These are phyloP conservation scores for Didymella glomerata DNA, from an alignment of 2,329 filamentous ascomycete genomes.

Conservation along the genomic window DNA sequence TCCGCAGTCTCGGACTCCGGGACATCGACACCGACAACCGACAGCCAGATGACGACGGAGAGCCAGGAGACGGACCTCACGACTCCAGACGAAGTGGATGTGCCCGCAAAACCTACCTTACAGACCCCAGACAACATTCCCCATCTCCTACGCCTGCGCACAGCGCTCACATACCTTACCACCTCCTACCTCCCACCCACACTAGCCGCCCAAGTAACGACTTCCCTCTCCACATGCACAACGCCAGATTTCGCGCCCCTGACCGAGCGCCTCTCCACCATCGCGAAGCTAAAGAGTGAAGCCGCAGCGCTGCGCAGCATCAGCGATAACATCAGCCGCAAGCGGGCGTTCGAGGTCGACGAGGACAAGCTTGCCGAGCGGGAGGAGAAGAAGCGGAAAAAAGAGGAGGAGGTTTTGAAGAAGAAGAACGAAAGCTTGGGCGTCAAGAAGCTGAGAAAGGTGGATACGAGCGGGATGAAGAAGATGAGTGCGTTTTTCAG, in stretches of 20 bases:
- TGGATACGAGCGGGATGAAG: conserved; percentile 91
- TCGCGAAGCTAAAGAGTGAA: conserved; percentile 75
- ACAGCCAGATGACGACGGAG: conserved; percentile 10
- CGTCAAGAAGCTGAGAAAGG: conserved; percentile 84
- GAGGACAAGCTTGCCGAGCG: conserved; percentile 70
- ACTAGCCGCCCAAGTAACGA: conserved; percentile 45
- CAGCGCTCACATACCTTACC: conserved; percentile 71
- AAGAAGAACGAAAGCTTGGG: conserved; percentile 81
- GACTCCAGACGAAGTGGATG: neutral
- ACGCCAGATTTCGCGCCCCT: conserved; percentile 73
- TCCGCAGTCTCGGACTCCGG: conserved; percentile 32
- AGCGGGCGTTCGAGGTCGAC: conserved; percentile 65
- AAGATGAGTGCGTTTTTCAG: conserved; percentile 96
- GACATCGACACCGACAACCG: conserved; percentile 25
- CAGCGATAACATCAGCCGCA: conserved; percentile 72
- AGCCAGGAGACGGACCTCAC: neutral
- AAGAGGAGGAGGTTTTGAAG: conserved; percentile 88
- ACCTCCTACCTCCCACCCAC: conserved; percentile 63
- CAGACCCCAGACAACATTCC: conserved; percentile 57
- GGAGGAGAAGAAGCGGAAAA: conserved; percentile 82
- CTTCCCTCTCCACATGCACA: conserved; percentile 55
- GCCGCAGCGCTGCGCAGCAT: conserved; percentile 73
- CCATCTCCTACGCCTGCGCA: conserved; percentile 69
- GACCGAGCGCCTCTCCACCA: conserved; percentile 70
- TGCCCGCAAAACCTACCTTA: conserved; percentile 24